Evolutionary conservation across 306 rosid species (phyloP), one percentile per base, ranked within the genome.

Genomic region (Prunus fruticosa): DNA sequence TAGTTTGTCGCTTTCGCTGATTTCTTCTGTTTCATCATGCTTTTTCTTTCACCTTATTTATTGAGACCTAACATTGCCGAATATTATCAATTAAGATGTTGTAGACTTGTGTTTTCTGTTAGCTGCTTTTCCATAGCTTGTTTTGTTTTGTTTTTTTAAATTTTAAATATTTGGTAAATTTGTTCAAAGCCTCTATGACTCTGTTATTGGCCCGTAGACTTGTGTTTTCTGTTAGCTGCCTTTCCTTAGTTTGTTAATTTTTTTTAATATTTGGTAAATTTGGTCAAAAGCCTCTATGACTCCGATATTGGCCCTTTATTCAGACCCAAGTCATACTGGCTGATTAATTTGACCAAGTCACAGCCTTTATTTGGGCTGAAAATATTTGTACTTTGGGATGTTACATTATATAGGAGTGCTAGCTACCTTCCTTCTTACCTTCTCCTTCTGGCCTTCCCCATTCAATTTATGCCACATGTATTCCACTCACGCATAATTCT

Each of bases 61-160:
- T 16, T 64, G 66, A 57, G 27, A 8, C 57, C 46, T 38, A 38
- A 18, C 51, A 8, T 56, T 72, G 53, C 9, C 20, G 20, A 45
- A 46, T 23, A 19, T 38, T 65, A 65, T 41, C 16, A 65, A 38
- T 65, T 65, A 65, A 64, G 46, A 69, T 69, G 62, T 38, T 50
- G 46, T 18, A 8, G n/a, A 10, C 25, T 47, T 68, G 13, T n/a
- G 8, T 3, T 14, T 38, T 65, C 8, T 3, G 1, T 65, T 68
- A 18, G 8, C 18, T 19, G 1, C n/a, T 23, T 67, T 67, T n/a
- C 34, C 20, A 11, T 3, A 47, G 16, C 14, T 34, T 34, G 41
- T 34, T 34, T 6, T 34, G n/a, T n/a, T n/a, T n/a, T n/a, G 6
- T 6, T 6, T 34, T 49, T 49, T 13, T 28, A 1, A 1, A 0